Evolutionary conservation across 164 flowering plant genomes (phyloP).

Genomic region (Nymphaea colorata): DNA sequence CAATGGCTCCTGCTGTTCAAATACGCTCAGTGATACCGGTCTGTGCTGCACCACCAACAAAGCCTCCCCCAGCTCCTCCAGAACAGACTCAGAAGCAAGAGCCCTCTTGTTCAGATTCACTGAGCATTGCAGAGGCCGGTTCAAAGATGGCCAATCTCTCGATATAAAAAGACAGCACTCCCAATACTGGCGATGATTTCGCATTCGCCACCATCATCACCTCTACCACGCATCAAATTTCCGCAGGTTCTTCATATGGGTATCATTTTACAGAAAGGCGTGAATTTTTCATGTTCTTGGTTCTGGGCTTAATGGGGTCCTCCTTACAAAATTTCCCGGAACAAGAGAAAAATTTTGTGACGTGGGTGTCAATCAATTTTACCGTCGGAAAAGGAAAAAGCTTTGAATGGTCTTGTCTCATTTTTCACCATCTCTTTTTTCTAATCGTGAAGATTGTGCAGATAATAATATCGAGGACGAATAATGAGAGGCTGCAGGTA

Average conservation of each 20-base stretch:
- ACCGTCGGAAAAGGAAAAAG: too few species aligned
- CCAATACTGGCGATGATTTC: not conserved
- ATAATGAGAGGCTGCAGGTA: too few species aligned
- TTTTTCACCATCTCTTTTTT: too few species aligned
- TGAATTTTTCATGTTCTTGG: not conserved
- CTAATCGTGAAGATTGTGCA: too few species aligned
- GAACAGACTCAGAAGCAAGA: not conserved
- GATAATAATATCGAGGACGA: too few species aligned
- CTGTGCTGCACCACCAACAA: constrained; percentile 1
- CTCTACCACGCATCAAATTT: not conserved
- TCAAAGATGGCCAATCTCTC: not conserved
- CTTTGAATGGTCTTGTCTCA: too few species aligned
- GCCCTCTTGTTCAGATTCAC: not conserved
- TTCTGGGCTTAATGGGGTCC: not conserved
- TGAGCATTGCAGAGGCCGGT: not conserved
- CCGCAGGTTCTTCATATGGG: not conserved
- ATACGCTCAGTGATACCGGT: constrained; percentile 3
- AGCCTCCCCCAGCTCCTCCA: not conserved
- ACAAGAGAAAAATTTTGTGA: too few species aligned
- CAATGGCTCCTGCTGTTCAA: constrained; percentile 5
- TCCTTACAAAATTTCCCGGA: too few species aligned
- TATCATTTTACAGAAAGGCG: not conserved
- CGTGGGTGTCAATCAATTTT: too few species aligned
- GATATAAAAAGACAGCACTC: too few species aligned
- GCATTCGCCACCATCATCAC: not conserved